phyloP scores from a whole-genome alignment of 345 rosid species.

The Citrus inodora region DNA sequence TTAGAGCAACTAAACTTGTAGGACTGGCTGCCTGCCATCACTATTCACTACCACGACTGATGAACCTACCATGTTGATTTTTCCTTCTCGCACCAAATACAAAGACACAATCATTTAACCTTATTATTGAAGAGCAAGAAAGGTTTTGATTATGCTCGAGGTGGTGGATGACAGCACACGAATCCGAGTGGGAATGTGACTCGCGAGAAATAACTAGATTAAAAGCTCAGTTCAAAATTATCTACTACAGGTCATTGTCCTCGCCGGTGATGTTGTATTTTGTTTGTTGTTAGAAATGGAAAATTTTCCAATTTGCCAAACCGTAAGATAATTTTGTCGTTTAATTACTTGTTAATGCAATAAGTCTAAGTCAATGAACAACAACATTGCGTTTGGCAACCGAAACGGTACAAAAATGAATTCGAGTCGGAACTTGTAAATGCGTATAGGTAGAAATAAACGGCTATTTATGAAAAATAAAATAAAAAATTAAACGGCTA shows the following conservation, averaged over 20 bases:
- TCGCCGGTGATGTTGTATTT: background rate
- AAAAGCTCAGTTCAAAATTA: background rate
- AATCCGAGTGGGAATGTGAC: background rate
- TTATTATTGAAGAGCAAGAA: conserved; percentile 14
- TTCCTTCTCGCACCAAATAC: conserved; percentile 1
- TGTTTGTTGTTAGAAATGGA: background rate
- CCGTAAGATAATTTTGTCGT: background rate
- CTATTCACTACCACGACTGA: background rate
- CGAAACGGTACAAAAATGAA: no score
- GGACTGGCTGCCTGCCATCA: conserved; percentile 3
- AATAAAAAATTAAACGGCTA: background rate
- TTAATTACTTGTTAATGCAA: background rate
- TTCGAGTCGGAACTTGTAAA: no score
- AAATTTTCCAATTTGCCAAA: background rate
- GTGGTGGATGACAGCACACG: conserved; percentile 18
- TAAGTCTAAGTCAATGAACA: no score
- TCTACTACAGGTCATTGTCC: background rate
- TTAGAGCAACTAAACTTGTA: background rate
- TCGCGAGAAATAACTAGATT: background rate
- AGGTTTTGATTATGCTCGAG: background rate
- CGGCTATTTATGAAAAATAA: background rate
- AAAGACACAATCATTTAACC: background rate
- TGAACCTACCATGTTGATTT: background rate
- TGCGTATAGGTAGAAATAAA: no score
- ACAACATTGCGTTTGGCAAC: no score